Evolutionary conservation across 108 stramenopile genomes (phyloP), one percentile per base, ranked within the genome.

Genomic region (Cyclotella distinguenda): DNA sequence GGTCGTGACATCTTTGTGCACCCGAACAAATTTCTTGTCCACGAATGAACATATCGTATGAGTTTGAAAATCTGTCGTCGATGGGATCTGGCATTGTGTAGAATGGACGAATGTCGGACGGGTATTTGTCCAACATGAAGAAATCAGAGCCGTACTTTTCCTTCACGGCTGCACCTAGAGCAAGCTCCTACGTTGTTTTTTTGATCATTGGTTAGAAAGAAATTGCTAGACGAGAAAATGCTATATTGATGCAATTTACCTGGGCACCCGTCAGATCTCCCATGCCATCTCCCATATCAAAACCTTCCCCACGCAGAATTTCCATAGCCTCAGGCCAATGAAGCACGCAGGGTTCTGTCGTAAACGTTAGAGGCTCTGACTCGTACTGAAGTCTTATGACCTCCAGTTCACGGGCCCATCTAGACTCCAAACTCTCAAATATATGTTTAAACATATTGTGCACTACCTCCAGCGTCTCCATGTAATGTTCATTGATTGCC

Each of bases 1-100:
- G 89, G 74, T 95, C 93, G 61, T 95, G 93, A 70, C 90, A 91
- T 45, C 97, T 90, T 68, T 98, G 97, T 26, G 97, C 97, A 34
- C 97, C 97, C 4, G 91, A 94, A 72, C 97, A 98, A 57, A 98
- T 98, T 84, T 98, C 97, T 80, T 94, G 93, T 12, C 97, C 97
- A 0, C 97, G 82, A 34, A 98, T 86, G 60, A 98, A 96, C 43
- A 98, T 88, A 61, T 98, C 97, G 72, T 98, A 98, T 0, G 94
- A 95, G 68, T 98, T 98, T 30, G 90, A 91, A 59, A 85, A 96
- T 16, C 80, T 57, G 22, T 74, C 67, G 67, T 98, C 86, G 22
- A 89, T 84, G 3, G 95, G 95, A 68, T 89, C 86, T 7, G 96
- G 96, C 97, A 98, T 98, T 34, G 97, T 98, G 78, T 98, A 98